A percentile compares a stretch with the other conserved stretches of the same genome.
phyloP scores from a whole-genome alignment of 805 yeast genomes.

The Metschnikowia gelsemii region DNA sequence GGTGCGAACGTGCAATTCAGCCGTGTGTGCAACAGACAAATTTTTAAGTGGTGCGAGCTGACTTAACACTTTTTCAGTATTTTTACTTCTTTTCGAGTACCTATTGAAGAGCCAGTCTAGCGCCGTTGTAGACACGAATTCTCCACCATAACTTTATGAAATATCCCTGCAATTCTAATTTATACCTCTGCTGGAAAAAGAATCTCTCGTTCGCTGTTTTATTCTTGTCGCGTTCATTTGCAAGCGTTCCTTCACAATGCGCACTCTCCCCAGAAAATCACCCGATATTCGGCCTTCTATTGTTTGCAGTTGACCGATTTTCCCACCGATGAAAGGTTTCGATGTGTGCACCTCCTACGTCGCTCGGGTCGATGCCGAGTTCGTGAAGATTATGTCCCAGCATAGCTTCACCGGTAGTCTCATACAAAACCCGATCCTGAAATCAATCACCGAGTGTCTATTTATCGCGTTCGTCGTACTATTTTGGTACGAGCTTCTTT shows the following conservation, averaged over 20 bases:
- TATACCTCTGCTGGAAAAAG: not conserved
- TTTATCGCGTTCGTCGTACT: constrained; percentile 18
- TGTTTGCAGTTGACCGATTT: too few species aligned
- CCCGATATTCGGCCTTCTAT: constrained; percentile 3
- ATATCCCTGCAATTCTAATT: not conserved
- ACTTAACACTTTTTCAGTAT: too few species aligned
- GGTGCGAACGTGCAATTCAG: too few species aligned
- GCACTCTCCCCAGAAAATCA: constrained; percentile 2
- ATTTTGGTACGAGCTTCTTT: constrained; percentile 39
- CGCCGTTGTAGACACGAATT: too few species aligned
- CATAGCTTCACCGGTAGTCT: constrained; percentile 17
- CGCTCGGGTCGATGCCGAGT: constrained; percentile 7
- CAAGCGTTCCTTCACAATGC: not conserved
- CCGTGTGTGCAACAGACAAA: too few species aligned
- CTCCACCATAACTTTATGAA: too few species aligned
- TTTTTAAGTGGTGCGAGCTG: too few species aligned
- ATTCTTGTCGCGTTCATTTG: not conserved
- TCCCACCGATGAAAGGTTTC: constrained; percentile 1
- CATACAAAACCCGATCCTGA: constrained; percentile 20
- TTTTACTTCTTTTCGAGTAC: too few species aligned
- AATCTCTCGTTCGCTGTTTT: not conserved
- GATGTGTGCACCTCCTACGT: not conserved
- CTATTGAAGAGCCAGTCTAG: too few species aligned
- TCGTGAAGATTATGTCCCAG: constrained; percentile 11
- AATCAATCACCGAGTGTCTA: constrained; percentile 18